phyloP scores from a whole-genome alignment of 1,284 basidiomycete species.

The Pascua sp. region DNA sequence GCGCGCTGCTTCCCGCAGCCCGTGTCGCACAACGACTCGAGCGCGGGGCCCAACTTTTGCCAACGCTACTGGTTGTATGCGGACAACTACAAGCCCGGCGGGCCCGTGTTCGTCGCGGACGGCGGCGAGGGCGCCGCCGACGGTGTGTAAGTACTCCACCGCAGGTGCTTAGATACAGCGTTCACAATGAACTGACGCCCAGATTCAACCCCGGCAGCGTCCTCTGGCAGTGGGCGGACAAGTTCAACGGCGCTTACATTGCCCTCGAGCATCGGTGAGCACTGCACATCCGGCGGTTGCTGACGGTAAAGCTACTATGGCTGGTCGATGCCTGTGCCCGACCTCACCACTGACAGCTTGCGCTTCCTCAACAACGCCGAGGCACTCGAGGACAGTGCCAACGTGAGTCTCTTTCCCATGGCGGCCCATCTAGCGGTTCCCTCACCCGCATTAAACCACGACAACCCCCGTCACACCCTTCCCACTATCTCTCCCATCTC shows the following conservation, averaged over 20 bases:
- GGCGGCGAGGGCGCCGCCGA: slow-evolving; percentile 66
- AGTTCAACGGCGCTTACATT: slow-evolving; percentile 75
- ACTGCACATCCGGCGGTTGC: no score
- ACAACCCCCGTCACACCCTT: no score
- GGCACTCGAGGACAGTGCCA: slow-evolving; percentile 81
- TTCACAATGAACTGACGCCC: not conserved
- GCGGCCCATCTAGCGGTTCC: no score
- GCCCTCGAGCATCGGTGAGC: slow-evolving; percentile 70
- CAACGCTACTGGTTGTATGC: slow-evolving; percentile 76
- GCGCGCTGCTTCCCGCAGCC: slow-evolving; percentile 71
- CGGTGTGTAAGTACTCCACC: not conserved
- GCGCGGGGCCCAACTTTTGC: slow-evolving; percentile 47
- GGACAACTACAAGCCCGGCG: slow-evolving; percentile 69
- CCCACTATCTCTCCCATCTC: no score
- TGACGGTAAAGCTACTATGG: slow-evolving; percentile 55
- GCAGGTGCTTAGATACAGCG: no score
- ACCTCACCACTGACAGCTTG: slow-evolving; percentile 72
- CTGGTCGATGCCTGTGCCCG: slow-evolving; percentile 63
- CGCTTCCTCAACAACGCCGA: slow-evolving; percentile 84
- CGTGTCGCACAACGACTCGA: slow-evolving; percentile 61
- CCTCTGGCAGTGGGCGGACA: slow-evolving; percentile 73
- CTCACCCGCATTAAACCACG: no score
- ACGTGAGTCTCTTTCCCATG: slow-evolving; percentile 1
- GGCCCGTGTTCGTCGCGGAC: slow-evolving; percentile 75
- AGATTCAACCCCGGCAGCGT: slow-evolving; percentile 56